phyloP scores from a whole-genome alignment of 305 asterid species.

The Stenogyne calaminthoides region DNA sequence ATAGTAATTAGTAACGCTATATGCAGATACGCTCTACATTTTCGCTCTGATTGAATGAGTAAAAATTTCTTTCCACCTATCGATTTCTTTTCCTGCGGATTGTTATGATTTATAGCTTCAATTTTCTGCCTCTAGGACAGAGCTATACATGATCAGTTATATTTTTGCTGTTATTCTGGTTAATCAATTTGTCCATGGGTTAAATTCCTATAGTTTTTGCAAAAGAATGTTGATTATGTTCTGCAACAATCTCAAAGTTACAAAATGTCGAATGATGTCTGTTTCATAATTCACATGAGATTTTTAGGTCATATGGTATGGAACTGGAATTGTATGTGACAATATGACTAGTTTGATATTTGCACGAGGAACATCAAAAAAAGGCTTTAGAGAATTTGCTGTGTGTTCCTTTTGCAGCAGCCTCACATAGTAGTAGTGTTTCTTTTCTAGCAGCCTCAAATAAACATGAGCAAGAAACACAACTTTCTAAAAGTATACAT shows the following conservation, averaged over 20 bases:
- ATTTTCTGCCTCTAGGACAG: not conserved
- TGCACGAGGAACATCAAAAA: not conserved
- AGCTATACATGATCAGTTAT: not conserved
- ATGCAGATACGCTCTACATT: too few species aligned
- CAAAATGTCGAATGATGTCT: not conserved
- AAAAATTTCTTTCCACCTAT: not conserved
- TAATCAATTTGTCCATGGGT: not conserved
- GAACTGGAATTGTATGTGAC: not conserved
- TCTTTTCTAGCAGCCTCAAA: too few species aligned
- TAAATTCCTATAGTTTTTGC: not conserved
- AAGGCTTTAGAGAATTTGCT: not conserved
- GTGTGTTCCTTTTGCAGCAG: not conserved
- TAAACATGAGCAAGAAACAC: not conserved
- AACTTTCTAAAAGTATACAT: constrained; percentile 26
- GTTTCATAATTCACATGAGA: not conserved
- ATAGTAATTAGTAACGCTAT: too few species aligned
- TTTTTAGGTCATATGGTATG: not conserved
- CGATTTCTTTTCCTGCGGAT: not conserved
- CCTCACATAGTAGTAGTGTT: not conserved
- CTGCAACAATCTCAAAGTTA: too few species aligned
- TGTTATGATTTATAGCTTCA: not conserved
- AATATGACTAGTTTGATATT: not conserved
- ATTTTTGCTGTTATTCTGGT: not conserved
- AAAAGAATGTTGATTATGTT: too few species aligned
- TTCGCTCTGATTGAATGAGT: not conserved